Evolutionary conservation across 1,284 basidiomycete species (phyloP), one percentile per base, ranked within the genome.

Genomic region (Chondrostereum purpureum): DNA sequence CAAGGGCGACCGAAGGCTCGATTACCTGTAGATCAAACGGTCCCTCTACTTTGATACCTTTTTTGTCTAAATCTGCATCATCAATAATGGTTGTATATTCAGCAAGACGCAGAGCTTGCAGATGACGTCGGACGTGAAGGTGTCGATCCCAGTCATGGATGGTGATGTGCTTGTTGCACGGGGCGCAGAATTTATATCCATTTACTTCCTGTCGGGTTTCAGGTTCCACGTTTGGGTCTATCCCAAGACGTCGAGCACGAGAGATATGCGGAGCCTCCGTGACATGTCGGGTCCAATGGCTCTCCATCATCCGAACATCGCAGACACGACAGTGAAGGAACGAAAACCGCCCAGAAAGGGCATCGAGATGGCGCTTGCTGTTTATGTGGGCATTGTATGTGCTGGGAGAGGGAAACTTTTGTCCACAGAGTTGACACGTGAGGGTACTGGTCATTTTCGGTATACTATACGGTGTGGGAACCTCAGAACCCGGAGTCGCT

Each of bases 21-120:
- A 70, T 48, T 22, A 70, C 54, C 2, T 60, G 63, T 20, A 69
- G 65, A 49, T 70, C 64, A 11, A 67, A 47, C 17, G 58, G 58
- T 42, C 60, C 53, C 0, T 47, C 21, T 3, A 68, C 48, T 3
- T 55, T 51, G 14, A 67, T 48, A 3, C 64, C 65, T 42, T 65
- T 50, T 42, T 63, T 62, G 50, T 67, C 62, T 46, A 55, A 54
- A 39, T 61, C 60, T 0, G 62, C 61, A 33, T 64, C 63, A 34
- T 57, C 58, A 44, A 57, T 33, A 3, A 53, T 17, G 13, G 3
- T 14, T 8, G 27, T 8, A 31, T 67, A 70, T 4, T 57, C 50
- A 1, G 64, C 46, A 52, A 63, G 73, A 2, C 47, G 47, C 50
- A 67, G 65, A 17, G 62, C 62, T 4, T 58, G 58, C 21, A 50